Conservation (phyloP, 1,284 basidiomycete genomes). For the Inonotus hispidus region DNA sequence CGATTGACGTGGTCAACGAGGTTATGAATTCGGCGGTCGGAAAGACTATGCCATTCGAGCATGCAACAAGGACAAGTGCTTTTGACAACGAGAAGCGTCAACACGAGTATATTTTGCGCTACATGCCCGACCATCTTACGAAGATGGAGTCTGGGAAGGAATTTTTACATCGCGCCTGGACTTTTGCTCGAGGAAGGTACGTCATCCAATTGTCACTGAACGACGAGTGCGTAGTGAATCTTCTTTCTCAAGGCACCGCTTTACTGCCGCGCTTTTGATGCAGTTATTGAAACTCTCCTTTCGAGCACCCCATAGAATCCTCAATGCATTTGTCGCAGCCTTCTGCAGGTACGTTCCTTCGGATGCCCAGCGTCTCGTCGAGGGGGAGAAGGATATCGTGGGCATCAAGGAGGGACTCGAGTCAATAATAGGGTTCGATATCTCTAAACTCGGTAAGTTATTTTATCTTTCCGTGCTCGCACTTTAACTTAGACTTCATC, state of each 20-base stretch:
- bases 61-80: neutral
- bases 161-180: neutral
- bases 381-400: neutral
- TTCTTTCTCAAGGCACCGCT: neutral
- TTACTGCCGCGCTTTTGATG: neutral
- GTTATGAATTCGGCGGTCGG: neutral
- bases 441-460: no score
- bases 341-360: neutral
- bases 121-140: neutral
- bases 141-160: neutral
- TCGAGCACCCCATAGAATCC: neutral
- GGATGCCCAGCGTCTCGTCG: neutral
- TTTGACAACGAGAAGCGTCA: neutral
- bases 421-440: neutral
- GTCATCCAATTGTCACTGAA: neutral
- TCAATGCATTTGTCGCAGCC: neutral
- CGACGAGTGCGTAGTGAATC: neutral
- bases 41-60: neutral
- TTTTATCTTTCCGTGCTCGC: neutral
- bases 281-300: neutral
- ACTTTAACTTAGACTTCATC: neutral
- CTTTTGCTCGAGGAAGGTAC: neutral
- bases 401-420: neutral
- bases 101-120: neutral
- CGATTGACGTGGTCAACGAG: neutral